Conservation (phyloP, 2,329 filamentous ascomycete genomes). For the Claviceps sp. region DNA sequence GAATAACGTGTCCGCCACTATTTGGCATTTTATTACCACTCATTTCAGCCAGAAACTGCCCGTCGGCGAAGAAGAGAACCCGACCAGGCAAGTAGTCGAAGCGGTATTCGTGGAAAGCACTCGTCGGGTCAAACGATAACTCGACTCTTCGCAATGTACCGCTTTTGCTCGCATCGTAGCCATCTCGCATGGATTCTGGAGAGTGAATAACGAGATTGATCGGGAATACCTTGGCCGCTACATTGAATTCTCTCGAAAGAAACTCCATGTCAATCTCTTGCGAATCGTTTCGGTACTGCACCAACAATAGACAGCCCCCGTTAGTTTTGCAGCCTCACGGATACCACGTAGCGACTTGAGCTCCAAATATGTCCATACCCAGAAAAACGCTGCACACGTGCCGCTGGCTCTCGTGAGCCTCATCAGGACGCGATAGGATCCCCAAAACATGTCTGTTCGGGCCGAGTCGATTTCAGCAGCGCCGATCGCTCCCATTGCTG, state of each 20-base stretch:
- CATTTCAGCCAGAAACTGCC: constrained; percentile 41
- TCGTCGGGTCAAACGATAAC: constrained; percentile 53
- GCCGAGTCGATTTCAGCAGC: constrained; percentile 51
- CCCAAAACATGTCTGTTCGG: constrained; percentile 51
- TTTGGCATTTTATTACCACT: constrained; percentile 42
- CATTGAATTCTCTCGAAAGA: constrained; percentile 51
- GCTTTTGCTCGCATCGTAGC: constrained; percentile 50
- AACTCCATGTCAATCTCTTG: constrained; percentile 77
- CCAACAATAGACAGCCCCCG: constrained; percentile 16
- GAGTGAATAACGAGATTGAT: constrained; percentile 70
- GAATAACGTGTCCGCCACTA: constrained; percentile 49
- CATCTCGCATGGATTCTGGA: constrained; percentile 38
- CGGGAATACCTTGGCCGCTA: constrained; percentile 34
- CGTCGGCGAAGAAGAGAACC: constrained; percentile 60
- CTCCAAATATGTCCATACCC: constrained; percentile 30
- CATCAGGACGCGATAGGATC: constrained; percentile 56
- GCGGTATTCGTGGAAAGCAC: constrained; percentile 62
- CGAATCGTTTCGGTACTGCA: constrained; percentile 62
- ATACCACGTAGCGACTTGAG: background rate
- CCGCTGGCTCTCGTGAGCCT: constrained; percentile 46
- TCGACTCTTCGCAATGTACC: constrained; percentile 42
- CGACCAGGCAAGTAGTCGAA: constrained; percentile 55
- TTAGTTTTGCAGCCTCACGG: background rate
- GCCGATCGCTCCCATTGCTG: constrained; percentile 37
- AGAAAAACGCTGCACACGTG: constrained; percentile 71